Base-by-base conservation (phyloP, 208 protist genomes). In the Leishmania mexicana region DNA sequence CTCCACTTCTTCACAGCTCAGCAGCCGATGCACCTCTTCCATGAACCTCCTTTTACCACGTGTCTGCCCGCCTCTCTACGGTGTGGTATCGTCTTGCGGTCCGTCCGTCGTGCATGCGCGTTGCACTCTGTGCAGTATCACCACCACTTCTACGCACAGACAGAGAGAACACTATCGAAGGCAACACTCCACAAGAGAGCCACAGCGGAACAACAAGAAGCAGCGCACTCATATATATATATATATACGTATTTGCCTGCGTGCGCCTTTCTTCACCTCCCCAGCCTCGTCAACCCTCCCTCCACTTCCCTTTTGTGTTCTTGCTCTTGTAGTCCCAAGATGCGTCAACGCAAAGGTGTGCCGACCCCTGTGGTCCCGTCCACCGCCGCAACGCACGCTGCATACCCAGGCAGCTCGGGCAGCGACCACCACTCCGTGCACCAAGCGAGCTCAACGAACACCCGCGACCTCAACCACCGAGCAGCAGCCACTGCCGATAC, bases 301-400 rank as follows among this genome's bases (percentile, higher is more conserved):
- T 53, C 68, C 10, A 24, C 68, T 15, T 35, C 28, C 42, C 38
- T 35, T 47, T 60, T 40, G 28, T 42, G 60, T 35, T 75, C 53
- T 60, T 60, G 31, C 4, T 62, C 45, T 76, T 78, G 1, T n/a
- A 51, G 40, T 51, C 49, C 17, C 75, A 13, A 38, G 35, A 78
- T 78, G 75, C 75, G 75, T 64, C 75, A 78, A 11, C 75, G 75
- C 21, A 78, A 78, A 42, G 40, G 75, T 4, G 28, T 6, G 51
- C 21, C 73, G 35, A 2, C 35, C 51, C 24, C 73, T 28, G 45
- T 17, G 15, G 73, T n/a, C 40, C 28, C 42, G 47, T 62, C 75
- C 57, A 68, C 53, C 57, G 35, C 31, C 24, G 35, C 53, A 24
- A 15, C 17, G 24, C 24, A 40, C 7, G 35, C 40, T 24, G 75